Base-by-base conservation (phyloP, 306 rosid species). In the Carpinus fangiana region DNA sequence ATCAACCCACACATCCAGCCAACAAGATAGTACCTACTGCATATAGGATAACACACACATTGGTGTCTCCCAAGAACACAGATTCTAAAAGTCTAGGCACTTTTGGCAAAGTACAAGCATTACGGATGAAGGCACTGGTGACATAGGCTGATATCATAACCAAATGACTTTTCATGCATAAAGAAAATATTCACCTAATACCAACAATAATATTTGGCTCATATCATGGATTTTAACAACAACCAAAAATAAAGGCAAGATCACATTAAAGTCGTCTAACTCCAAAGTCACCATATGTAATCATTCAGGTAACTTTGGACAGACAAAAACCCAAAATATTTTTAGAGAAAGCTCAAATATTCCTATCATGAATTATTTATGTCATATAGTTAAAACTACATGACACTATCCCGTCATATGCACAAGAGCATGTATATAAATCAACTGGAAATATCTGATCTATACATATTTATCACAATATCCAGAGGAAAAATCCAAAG, bases 361-460 rank as follows among this genome's bases (percentile, higher is more conserved):
- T 14, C 45, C 47, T 16, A 36, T 36, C 43, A 64, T 16, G 20
- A 36, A 16, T 31, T 16, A 64, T 64, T 64, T 31, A 2, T 2
- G 46, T 31, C 11, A 64, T 13, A 18, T 21, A 28, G 67, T 59
- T 48, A 60, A n/a, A 23, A 57, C 43, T 12, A 50, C 52, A 31
- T 16, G 70, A 50, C 12, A 12, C 28, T 59, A 20, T 71, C 28
- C 26, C 70, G 41, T 56, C 46, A 74, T 4, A 38, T 36, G 69
- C 73, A 74, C 51, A 20, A 52, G 20, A 59, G 13, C 61, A 66
- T 36, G n/a, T 4, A 53, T 3, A 14, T 6, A 50, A 21, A 10
- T 41, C 54, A 78, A 52, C 70, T 72, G 51, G 38, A 51, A 61
- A 82, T 47, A 73, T 72, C 67, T 61, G 45, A 41, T 41, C 45